Evolutionary conservation across 495 filamentous ascomycete genomes (phyloP), one percentile per base, ranked within the genome.

Genomic region (Pseudoneurospora amorphoporcata): DNA sequence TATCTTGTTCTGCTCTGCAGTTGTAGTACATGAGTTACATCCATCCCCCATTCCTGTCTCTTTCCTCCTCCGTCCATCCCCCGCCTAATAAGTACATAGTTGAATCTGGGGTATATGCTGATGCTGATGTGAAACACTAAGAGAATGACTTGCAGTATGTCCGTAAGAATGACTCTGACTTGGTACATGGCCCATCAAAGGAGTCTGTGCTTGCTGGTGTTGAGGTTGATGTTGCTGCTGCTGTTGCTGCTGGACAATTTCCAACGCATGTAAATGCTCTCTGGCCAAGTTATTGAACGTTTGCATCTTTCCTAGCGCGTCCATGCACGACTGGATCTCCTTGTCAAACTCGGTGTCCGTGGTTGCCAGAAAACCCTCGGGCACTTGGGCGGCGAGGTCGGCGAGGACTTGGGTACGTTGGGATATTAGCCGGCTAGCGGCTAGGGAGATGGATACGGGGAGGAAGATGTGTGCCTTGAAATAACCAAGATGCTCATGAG

Each of bases 401-500:
- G 70, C 53, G 35, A 68, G 3, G 3, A 35, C 29, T n/a, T 70
- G 19, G 35, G 43, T 73, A 4, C 69, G 68, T 23, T 72, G 53
- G 0, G 38, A 53, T 23, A 69, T 47, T 19, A 79, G 69, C 7
- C 72, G 69, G 9, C 76, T 74, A 8, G 75, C 77, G 35, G 71
- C 77, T 8, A 76, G 40, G n/a, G 42, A 76, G 29, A 80, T 72
- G 53, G 76, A 45, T 3, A 74, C 39, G 8, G 78, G 78, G 35
- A 80, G 72, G 35, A 80, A 80, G 16, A 78, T 79, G 61, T 79
- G 76, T 32, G 78, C 77, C 72, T 84, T 84, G 71, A 84, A 83
- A 72, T 79, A 85, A 35, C 80, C 82, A 8, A 86, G 77, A 29
- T 85, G 78, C 14, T 81, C 78, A 43, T 86, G 77, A 8, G 79